A percentile compares a stretch with the other conserved stretches of the same genome.
Evolutionary conservation across 345 rosid species (phyloP).

Genomic region (Salix udensis): DNA sequence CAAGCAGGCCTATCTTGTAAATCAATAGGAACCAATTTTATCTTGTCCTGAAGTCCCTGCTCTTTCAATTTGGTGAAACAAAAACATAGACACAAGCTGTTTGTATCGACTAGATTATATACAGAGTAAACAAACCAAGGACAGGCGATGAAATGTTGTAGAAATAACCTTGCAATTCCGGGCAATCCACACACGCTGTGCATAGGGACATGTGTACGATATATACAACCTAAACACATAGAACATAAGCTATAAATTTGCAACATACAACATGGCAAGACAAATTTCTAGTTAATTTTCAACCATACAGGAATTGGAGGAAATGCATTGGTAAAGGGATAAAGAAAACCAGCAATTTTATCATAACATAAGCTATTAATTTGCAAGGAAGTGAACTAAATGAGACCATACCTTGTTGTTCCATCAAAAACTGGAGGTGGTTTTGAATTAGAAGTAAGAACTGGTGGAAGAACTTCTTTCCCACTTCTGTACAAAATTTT

Average conservation of each 20-base stretch:
- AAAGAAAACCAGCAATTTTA: neutral
- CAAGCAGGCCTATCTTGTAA: slow-evolving; percentile 72
- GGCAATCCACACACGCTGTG: slow-evolving; percentile 79
- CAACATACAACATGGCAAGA: neutral
- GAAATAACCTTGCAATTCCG: slow-evolving; percentile 66
- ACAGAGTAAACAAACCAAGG: neutral
- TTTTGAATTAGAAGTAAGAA: slow-evolving; percentile 61
- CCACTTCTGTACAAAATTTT: slow-evolving; percentile 27
- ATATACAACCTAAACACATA: slow-evolving; percentile 55
- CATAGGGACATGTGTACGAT: slow-evolving; percentile 69
- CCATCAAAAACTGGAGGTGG: slow-evolving; percentile 73
- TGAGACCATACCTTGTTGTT: slow-evolving; percentile 50
- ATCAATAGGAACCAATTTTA: slow-evolving; percentile 67
- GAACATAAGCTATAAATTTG: neutral
- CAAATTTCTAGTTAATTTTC: too few species aligned
- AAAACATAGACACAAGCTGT: too few species aligned
- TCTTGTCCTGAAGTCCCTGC: slow-evolving; percentile 82
- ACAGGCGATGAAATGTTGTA: neutral
- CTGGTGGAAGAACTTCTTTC: slow-evolving; percentile 50
- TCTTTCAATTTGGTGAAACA: neutral
- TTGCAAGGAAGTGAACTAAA: neutral
- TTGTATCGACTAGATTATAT: neutral
- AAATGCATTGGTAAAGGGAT: neutral
- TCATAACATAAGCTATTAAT: neutral
- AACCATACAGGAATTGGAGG: neutral